Base-by-base conservation (phyloP, 208 protist species). In the Sergeia podlipaevii region DNA sequence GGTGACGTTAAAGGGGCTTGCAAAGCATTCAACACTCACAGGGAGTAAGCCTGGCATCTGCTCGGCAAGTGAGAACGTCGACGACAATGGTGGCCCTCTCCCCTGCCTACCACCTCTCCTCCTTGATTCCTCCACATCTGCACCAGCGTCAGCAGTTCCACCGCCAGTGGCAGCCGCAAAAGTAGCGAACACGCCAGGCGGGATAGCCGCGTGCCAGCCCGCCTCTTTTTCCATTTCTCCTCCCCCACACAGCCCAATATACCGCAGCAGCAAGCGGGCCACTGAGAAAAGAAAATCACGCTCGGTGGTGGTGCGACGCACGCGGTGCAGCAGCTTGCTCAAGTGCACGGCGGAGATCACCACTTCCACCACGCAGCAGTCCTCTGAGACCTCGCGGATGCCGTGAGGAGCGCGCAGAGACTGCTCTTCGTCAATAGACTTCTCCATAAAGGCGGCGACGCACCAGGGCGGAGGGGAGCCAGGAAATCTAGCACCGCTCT, bases 1-100 rank as follows among this genome's bases (percentile, higher is more conserved):
- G 21, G 57, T 67, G 17, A 63, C 64, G 54, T 80, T 80, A 32
- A 80, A 72, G 34, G 73, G 73, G 33, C 67, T 72, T 3, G 62
- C 62, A 44, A 80, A 80, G 37, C 73, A 80, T 53, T 80, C 73
- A 15, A 57, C 62, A 0, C 26, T 34, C 24, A 61, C 27, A 5
- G 15, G 21, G 53, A 64, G n/a, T n/a, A n/a, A n/a, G n/a, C n/a
- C n/a, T n/a, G n/a, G n/a, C n/a, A n/a, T n/a, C n/a, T n/a, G n/a
- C n/a, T n/a, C n/a, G n/a, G n/a, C n/a, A n/a, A n/a, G n/a, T n/a
- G n/a, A n/a, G n/a, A n/a, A n/a, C n/a, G n/a, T n/a, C n/a, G n/a
- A n/a, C 8, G 28, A 47, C 5, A 33, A 36, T 4, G 33, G 24
- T 26, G 30, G 24, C n/a, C n/a, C n/a, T n/a, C n/a, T n/a, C n/a